Evolutionary conservation across 306 rosid genomes (phyloP), one percentile per base, ranked within the genome.

Genomic region (Albizia julibrissin): DNA sequence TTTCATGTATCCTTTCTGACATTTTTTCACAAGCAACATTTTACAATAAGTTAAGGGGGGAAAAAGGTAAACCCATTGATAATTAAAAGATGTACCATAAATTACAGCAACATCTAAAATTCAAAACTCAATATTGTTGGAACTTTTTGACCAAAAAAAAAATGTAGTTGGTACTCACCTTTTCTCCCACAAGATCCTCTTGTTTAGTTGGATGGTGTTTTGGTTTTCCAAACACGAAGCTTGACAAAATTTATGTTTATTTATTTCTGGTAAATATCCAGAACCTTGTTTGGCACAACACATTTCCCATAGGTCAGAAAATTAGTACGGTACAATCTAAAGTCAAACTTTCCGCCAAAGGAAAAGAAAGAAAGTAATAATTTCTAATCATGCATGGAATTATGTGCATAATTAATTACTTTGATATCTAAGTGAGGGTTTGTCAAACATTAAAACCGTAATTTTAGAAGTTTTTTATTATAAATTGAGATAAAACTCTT

Each of bases 341-440:
- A 61, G 19, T 61, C 34, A 61, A 11, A 61, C 34, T 61, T 26
- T 62, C 34, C 3, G 39, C 37, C 69, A 62, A 64, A 31, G 69
- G 19, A 64, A 66, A 16, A 66, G 21, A 69, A 69, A 4, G 26
- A 9, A 69, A 11, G 54, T 22, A 42, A 70, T 39, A 69, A n/a
- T 64, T 40, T 70, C 33, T 42, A 42, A 42, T 42, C 74, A 42
- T 70, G 74, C 34, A 42, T 70, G 54, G 74, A 42, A 70, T 42
- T 70, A 70, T 22, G 74, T 70, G 50, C n/a, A 21, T 58, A 10
- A 58, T 39, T 69, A 69, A 58, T 39, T 69, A 69, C 50, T 19
- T 24, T 69, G 10, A 69, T 33, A n/a, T 9, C 15, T 39, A 1
- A n/a, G n/a, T n/a, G n/a, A n/a, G n/a, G n/a, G n/a, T n/a, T n/a